Evolutionary conservation across 768 basidiomycete genomes (phyloP).

Genomic region (Boletus subcaerulescens): DNA sequence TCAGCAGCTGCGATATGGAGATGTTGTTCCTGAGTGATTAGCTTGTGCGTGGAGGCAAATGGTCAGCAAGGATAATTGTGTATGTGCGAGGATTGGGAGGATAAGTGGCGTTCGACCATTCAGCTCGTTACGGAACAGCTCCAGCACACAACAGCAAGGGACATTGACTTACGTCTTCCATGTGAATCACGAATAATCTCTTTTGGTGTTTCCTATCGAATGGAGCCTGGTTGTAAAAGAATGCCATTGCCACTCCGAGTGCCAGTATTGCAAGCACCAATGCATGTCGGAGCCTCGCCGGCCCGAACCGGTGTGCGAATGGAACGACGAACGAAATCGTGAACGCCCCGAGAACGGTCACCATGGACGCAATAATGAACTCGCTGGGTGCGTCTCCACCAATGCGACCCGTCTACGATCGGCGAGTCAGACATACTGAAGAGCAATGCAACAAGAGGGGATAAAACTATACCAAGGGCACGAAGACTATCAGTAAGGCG

Average conservation of each 20-base stretch:
- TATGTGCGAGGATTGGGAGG: background rate
- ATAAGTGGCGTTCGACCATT: background rate
- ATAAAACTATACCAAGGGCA: constrained; percentile 62
- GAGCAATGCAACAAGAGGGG: background rate
- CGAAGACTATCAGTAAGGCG: constrained; percentile 80
- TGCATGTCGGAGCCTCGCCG: constrained; percentile 33
- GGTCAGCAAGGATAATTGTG: background rate
- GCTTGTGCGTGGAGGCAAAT: constrained; percentile 43
- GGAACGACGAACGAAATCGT: constrained; percentile 61
- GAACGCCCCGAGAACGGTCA: constrained; percentile 55
- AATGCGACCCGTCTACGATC: constrained; percentile 69
- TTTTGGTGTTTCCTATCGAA: constrained; percentile 90
- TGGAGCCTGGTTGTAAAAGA: constrained; percentile 57
- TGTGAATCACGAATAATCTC: constrained; percentile 76
- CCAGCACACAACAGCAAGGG: no score
- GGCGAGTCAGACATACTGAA: constrained; percentile 1
- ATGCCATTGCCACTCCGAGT: constrained; percentile 51
- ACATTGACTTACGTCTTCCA: constrained; percentile 69
- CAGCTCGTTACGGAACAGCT: background rate
- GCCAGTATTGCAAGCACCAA: constrained; percentile 46
- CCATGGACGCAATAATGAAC: constrained; percentile 80
- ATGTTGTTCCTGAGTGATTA: constrained; percentile 67
- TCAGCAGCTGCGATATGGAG: constrained; percentile 84
- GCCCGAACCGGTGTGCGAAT: constrained; percentile 71
- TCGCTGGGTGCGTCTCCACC: constrained; percentile 84